A percentile compares a stretch with the other conserved stretches of the same genome.
These are phyloP conservation scores for Solanum infundibuliforme DNA, from an alignment of 257 asterid species.

Conservation along the genomic window DNA sequence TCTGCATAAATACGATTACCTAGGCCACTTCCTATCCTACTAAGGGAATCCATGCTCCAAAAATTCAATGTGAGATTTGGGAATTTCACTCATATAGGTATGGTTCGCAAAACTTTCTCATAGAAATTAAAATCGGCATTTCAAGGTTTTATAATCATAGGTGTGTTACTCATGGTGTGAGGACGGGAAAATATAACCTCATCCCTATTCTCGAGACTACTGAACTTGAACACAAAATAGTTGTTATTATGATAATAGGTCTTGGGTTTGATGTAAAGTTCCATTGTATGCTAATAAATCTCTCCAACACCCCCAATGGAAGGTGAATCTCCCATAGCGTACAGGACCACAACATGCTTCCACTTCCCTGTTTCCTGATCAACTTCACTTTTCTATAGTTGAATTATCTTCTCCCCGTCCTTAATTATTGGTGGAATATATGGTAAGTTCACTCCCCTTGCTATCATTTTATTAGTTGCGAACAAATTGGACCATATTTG, in stretches of 20 bases:
- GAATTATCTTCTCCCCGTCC: background rate
- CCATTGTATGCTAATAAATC: background rate
- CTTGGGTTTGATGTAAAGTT: background rate
- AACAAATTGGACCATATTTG: background rate
- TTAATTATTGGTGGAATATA: background rate
- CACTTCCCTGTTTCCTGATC: background rate
- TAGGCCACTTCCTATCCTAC: background rate
- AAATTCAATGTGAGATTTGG: background rate
- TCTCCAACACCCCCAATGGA: background rate
- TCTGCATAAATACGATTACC: background rate
- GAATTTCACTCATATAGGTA: background rate
- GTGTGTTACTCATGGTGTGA: background rate
- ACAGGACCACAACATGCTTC: background rate
- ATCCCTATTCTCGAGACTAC: background rate
- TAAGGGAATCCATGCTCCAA: background rate
- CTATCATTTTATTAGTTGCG: background rate
- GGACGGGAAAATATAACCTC: background rate
- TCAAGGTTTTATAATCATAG: background rate
- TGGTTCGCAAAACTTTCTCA: background rate
- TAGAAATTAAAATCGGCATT: too few relatives aligned
- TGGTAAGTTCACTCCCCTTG: background rate
- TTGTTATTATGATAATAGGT: background rate
- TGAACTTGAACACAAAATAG: background rate
- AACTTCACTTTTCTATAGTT: background rate
- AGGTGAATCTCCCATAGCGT: background rate